Percentiles rank a stretch among this genome's conserved stretches.
These are phyloP conservation scores for Cercophora newfieldiana DNA, from an alignment of 495 filamentous ascomycete genomes.

Conservation along the genomic window DNA sequence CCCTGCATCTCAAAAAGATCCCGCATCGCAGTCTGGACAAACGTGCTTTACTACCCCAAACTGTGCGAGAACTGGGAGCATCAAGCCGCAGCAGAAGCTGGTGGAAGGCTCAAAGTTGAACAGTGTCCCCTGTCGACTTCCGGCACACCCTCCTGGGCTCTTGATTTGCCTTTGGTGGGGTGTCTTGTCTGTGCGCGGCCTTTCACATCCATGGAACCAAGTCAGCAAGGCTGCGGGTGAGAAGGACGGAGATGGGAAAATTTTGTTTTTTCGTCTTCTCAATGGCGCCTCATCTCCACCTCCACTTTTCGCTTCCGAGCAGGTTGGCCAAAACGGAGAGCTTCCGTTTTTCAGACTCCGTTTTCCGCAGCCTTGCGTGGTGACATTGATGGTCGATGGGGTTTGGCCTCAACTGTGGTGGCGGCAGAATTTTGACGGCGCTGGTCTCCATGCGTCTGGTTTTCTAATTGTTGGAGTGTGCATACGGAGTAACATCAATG, in stretches of 20 bases:
- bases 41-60: too few species aligned
- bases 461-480: too few species aligned
- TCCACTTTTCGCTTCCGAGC: neutral
- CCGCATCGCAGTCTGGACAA: neutral
- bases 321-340: neutral
- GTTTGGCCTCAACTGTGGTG: neutral
- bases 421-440: neutral
- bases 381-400: neutral
- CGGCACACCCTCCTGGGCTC: neutral
- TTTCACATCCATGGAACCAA: neutral
- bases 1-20: neutral
- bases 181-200: neutral
- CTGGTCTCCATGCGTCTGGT: neutral
- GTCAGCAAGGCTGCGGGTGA: slow-evolving; percentile 11
- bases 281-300: slow-evolving; percentile 7
- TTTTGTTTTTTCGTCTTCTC: neutral
- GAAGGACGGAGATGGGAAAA: neutral
- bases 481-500: neutral
- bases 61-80: neutral
- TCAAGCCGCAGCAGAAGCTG: neutral
- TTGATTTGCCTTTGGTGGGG: neutral
- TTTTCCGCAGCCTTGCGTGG: neutral
- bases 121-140: neutral
- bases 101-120: neutral
- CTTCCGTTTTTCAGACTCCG: too few species aligned